phyloP scores from a whole-genome alignment of 2,329 filamentous ascomycete genomes.

The Pseudocercospora cruenta region DNA sequence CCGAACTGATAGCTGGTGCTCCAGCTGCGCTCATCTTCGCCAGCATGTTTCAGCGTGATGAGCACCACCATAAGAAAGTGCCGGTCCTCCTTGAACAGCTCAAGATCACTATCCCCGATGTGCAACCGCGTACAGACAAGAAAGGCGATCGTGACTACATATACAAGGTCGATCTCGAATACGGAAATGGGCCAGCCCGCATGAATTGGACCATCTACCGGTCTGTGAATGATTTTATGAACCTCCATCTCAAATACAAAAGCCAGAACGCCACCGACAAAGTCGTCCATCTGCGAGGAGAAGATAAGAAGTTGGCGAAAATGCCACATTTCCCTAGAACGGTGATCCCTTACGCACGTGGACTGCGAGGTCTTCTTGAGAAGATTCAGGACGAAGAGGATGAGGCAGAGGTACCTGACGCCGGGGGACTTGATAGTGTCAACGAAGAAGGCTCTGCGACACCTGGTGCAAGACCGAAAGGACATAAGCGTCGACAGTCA shows the following conservation, averaged over 20 bases:
- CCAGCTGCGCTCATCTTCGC: conserved; percentile 92
- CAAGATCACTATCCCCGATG: conserved; percentile 84
- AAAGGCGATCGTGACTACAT: conserved; percentile 72
- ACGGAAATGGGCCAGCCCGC: conserved; percentile 89
- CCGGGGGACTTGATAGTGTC: not conserved
- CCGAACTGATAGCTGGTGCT: conserved; percentile 87
- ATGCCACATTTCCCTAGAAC: conserved; percentile 88
- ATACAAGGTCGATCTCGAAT: conserved; percentile 91
- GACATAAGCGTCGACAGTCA: conserved; percentile 55
- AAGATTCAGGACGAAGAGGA: conserved; percentile 79
- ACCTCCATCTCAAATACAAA: conserved; percentile 92
- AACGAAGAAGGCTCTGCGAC: conserved; percentile 8
- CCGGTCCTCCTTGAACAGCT: conserved; percentile 94
- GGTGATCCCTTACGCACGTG: conserved; percentile 86
- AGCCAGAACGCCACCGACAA: conserved; percentile 82
- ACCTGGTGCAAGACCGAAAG: conserved; percentile 41
- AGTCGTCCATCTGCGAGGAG: conserved; percentile 70
- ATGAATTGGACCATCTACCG: conserved; percentile 96
- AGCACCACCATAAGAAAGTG: conserved; percentile 92
- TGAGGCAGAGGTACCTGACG: conserved; percentile 50
- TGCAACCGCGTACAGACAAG: conserved; percentile 66
- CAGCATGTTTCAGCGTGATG: conserved; percentile 96
- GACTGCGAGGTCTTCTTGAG: conserved; percentile 58
- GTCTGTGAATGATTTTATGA: conserved; percentile 85
- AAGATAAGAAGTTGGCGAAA: conserved; percentile 69